A percentile compares a stretch with the other conserved stretches of the same genome.
Evolutionary conservation across 768 basidiomycete species (phyloP).

Genomic region (Mrakia frigida): DNA sequence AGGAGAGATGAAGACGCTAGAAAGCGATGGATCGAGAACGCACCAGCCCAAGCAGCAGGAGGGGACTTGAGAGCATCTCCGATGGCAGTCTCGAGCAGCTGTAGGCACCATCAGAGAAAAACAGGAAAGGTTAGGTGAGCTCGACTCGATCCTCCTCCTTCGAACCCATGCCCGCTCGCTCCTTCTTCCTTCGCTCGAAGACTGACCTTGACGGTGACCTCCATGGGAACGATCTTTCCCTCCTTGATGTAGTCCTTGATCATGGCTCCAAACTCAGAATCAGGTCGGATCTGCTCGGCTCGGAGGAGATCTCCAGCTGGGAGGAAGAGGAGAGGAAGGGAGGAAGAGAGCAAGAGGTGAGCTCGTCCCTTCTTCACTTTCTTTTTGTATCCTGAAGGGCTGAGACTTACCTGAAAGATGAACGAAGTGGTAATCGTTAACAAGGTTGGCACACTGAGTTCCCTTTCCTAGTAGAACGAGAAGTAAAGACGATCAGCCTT

Average conservation of each 20-base stretch:
- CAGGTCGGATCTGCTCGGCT: conserved; percentile 82
- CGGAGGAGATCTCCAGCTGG: conserved; percentile 97
- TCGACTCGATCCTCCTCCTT: neutral
- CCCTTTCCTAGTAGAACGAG: conserved; percentile 66
- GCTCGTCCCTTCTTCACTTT: neutral
- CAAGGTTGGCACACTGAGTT: conserved; percentile 82
- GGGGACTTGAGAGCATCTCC: conserved; percentile 51
- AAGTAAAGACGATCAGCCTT: conserved; percentile 19
- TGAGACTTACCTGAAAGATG: conserved; percentile 87
- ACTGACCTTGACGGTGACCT: conserved; percentile 72
- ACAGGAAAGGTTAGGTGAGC: neutral
- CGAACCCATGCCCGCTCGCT: neutral
- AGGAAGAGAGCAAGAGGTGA: neutral
- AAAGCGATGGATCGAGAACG: conserved; percentile 25
- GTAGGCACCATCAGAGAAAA: neutral
- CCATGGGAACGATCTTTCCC: conserved; percentile 91
- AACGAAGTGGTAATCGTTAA: conserved; percentile 76
- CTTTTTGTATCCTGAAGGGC: neutral
- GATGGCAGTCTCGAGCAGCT: conserved; percentile 93
- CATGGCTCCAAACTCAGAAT: conserved; percentile 72
- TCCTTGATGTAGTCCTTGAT: conserved; percentile 85
- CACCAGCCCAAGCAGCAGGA: conserved; percentile 34
- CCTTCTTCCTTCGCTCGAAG: neutral
- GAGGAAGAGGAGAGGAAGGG: neutral
- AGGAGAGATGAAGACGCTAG: conserved; percentile 38